These are phyloP conservation scores for Globisporangium megalacanthum DNA, from an alignment of 352 stramenopile genomes.

Conservation along the genomic window DNA sequence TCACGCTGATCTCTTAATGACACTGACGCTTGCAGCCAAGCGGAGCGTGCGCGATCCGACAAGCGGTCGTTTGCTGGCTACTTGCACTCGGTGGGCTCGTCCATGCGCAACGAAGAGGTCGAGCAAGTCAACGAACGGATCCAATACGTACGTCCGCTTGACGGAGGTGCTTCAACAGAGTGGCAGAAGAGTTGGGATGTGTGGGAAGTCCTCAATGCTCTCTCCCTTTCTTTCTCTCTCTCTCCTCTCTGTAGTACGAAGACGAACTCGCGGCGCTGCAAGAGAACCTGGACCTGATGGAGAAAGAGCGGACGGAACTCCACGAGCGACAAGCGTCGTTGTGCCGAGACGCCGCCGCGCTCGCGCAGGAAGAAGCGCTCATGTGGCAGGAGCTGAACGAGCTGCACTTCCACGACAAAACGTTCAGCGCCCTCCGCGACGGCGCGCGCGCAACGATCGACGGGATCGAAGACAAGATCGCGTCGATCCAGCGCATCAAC, in stretches of 20 bases:
- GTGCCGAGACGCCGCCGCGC: conserved; percentile 35
- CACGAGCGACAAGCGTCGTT: conserved; percentile 41
- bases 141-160: conserved; percentile 40
- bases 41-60: conserved; percentile 63
- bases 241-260: conserved; percentile 46
- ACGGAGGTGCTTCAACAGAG: no score
- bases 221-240: not conserved
- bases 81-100: conserved; percentile 46
- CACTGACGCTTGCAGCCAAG: conserved; percentile 25
- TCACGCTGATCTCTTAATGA: not conserved
- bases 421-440: conserved; percentile 54
- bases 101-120: conserved; percentile 45
- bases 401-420: conserved; percentile 37
- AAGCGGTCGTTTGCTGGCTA: conserved; percentile 60
- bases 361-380: conserved; percentile 43
- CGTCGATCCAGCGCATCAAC: conserved; percentile 44
- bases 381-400: conserved; percentile 61
- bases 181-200: no score
- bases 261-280: conserved; percentile 49
- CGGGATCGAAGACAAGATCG: conserved; percentile 43
- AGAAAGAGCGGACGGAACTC: conserved; percentile 53
- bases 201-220: not conserved
- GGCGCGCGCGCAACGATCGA: conserved; percentile 45
- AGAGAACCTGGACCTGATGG: conserved; percentile 66
- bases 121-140: conserved; percentile 72